Base-by-base conservation (phyloP, 495 filamentous ascomycete species). In the Lophium mytilinum region DNA sequence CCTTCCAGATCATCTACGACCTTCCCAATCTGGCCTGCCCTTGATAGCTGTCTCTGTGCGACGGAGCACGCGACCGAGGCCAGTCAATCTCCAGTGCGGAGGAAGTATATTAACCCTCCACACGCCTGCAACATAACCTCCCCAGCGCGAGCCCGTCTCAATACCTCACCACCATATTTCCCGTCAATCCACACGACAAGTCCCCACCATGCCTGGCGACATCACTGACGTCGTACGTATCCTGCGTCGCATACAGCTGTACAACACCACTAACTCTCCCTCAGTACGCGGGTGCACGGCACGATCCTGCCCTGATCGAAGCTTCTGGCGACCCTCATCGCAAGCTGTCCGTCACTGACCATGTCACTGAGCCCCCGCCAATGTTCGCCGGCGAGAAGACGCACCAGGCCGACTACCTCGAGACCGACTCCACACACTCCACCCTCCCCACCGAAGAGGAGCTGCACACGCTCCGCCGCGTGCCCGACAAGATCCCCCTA, bases 401-500 rank as follows among this genome's bases (percentile, higher is more conserved):
- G 33, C 39, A 46, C 35, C 53, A 55, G 41, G 41, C 41, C 18
- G 30, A 46, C 9, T 55, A 55, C 40, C 7, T 55, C 42, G 42
- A 39, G 11, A 42, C 46, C 11, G 51, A 51, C 6, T 49, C 51
- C 37, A 30, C 24, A 2, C 24, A 30, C 24, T 41, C 39, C 12
- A 52, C 9, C 15, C 34, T 52, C 21, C 85, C 85, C 1, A 88
- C 80, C 0, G 74, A 77, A 1, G 78, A 83, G 34, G 81, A 89
- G 54, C 62, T 84, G 47, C 60, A 70, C 0, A 79, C 77, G 0
- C 75, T 89, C 10, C 82, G 80, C 18, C 80, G 86, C 34, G 76
- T 89, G 1, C 70, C 84, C 10, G 85, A 78, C 42, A 74, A 72
- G 30, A 75, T 90, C 24, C 84, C 83, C 17, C 81, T 72, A 73